Evolutionary conservation across 2,329 filamentous ascomycete species (phyloP).

Genomic region (Catunica adiposa): DNA sequence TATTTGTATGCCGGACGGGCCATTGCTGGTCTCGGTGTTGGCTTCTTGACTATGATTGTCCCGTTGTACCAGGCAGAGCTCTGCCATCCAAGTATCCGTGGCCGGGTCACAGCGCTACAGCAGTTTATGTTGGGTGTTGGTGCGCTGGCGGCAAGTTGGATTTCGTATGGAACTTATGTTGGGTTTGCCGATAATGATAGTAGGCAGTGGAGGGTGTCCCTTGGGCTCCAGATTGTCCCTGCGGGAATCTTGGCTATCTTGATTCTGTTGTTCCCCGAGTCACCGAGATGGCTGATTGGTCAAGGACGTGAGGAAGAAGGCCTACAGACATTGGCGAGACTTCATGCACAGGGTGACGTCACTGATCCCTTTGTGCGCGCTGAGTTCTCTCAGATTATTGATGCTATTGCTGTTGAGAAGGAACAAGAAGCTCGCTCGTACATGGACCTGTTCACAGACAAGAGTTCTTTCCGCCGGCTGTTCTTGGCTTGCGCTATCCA

Average conservation of each 20-base stretch:
- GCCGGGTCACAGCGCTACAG: conserved; percentile 56
- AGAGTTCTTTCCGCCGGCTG: conserved; percentile 51
- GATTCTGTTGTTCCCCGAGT: conserved; percentile 56
- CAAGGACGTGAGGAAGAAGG: conserved; percentile 49
- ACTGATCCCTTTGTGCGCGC: conserved; percentile 54
- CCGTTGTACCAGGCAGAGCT: conserved; percentile 65
- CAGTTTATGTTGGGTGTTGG: conserved; percentile 74
- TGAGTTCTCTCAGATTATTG: conserved; percentile 56
- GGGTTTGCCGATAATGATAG: conserved; percentile 19
- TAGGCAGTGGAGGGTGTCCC: conserved; percentile 24
- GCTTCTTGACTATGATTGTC: conserved; percentile 25
- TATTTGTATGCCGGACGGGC: conserved; percentile 56
- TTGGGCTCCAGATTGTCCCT: conserved; percentile 57
- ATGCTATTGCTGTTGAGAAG: conserved; percentile 46
- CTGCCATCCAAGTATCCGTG: conserved; percentile 61
- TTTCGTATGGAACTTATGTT: conserved; percentile 39
- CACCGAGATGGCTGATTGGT: conserved; percentile 58
- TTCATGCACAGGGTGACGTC: conserved; percentile 53
- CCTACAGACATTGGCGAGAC: conserved; percentile 46
- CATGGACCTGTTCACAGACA: conserved; percentile 44
- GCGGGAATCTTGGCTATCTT: conserved; percentile 46
- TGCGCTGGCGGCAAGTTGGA: conserved; percentile 55
- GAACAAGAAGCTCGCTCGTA: conserved; percentile 56
- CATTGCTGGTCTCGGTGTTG: conserved; percentile 47
- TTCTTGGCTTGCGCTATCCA: conserved; percentile 55